Conservation (phyloP, 2,329 filamentous ascomycete species). For the Penicillium sp. region DNA sequence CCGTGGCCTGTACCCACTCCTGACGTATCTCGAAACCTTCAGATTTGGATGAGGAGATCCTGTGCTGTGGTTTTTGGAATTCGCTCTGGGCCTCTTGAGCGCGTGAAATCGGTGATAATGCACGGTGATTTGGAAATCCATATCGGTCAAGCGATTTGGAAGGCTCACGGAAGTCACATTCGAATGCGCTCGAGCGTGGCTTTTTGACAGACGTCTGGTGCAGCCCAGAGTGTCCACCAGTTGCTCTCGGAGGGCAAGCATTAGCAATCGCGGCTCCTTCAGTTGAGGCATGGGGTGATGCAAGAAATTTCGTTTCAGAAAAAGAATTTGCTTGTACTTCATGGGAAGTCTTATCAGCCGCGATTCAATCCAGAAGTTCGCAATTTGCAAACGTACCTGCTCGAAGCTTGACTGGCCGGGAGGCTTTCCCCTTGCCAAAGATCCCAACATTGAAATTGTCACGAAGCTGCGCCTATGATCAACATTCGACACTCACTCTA, state of each 20-base stretch:
- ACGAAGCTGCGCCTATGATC: constrained; percentile 18
- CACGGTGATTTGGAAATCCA: neutral
- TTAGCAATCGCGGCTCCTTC: too few relatives aligned
- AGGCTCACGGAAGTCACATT: neutral
- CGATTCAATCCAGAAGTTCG: too few relatives aligned
- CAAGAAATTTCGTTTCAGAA: constrained; percentile 20
- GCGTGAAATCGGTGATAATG: neutral
- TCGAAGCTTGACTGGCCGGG: constrained; percentile 23
- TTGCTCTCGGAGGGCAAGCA: too few relatives aligned
- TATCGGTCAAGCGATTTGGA: neutral
- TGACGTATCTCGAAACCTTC: neutral
- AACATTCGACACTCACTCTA: neutral
- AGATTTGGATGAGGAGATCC: neutral
- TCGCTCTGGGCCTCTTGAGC: neutral
- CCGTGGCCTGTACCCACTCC: too few relatives aligned
- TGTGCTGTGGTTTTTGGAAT: neutral
- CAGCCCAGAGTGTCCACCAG: neutral
- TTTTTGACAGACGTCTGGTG: neutral
- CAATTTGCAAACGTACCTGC: constrained; percentile 9
- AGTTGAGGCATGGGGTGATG: neutral
- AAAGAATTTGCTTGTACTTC: constrained; percentile 17
- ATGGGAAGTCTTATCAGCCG: neutral
- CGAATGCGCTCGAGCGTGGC: neutral
- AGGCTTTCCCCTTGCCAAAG: constrained; percentile 34
- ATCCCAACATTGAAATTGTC: constrained; percentile 23